A percentile compares a stretch with the other conserved stretches of the same genome.
These are phyloP conservation scores for Aspergillus flavus DNA, from an alignment of 2,329 filamentous ascomycete species.

Conservation along the genomic window DNA sequence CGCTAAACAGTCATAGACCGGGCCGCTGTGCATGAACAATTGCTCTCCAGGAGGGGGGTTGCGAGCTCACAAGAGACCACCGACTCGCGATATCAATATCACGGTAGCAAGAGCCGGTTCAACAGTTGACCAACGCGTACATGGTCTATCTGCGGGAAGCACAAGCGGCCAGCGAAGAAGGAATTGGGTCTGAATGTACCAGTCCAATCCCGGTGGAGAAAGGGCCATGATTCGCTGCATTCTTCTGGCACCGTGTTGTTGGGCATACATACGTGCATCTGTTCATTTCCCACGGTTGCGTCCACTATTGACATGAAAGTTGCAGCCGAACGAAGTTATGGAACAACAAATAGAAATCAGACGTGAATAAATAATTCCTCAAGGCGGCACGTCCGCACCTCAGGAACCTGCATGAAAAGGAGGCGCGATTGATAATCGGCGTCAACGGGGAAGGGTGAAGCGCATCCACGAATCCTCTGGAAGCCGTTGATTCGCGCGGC, in stretches of 20 bases:
- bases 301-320: conserved; percentile 10
- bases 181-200: conserved; percentile 17
- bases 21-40: conserved; percentile 35
- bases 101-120: background rate
- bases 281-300: conserved; percentile 14
- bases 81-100: conserved; percentile 10
- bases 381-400: background rate
- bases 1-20: conserved; percentile 23
- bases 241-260: conserved; percentile 40
- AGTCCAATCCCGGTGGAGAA: conserved; percentile 12
- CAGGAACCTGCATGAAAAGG: conserved; percentile 23
- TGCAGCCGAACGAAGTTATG: background rate
- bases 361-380: background rate
- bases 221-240: conserved; percentile 37
- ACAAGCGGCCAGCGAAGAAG: conserved; percentile 30
- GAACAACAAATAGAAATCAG: background rate
- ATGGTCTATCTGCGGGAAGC: conserved; percentile 25
- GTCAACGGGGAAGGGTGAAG: conserved; percentile 18
- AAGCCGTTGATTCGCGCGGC: conserved; percentile 19
- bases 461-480: conserved; percentile 15
- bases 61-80: conserved; percentile 17
- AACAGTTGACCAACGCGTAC: conserved; percentile 5
- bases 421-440: conserved; percentile 16
- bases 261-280: conserved; percentile 46
- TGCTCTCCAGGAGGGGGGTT: conserved; percentile 18